Percentiles rank a stretch among this genome's conserved stretches.
Conservation (phyloP, 495 filamentous ascomycete species). For the Penicillium coprophilum region DNA sequence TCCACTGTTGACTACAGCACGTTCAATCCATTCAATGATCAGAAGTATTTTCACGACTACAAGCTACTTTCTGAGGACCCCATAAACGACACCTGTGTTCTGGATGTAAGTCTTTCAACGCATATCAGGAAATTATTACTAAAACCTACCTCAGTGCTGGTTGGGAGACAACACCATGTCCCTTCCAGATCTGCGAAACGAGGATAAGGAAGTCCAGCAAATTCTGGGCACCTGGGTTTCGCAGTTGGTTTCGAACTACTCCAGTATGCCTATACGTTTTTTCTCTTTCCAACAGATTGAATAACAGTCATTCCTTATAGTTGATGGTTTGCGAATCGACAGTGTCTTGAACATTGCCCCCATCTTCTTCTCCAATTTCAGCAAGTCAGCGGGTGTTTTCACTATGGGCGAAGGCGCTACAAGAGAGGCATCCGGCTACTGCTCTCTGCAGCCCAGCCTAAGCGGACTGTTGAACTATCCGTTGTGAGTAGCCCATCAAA, state of each 20-base stretch:
- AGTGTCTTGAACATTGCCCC: constrained; percentile 65
- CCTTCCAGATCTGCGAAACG: constrained; percentile 65
- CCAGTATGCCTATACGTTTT: constrained; percentile 27
- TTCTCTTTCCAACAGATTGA: constrained; percentile 4
- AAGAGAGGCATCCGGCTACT: constrained; percentile 56
- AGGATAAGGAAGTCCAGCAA: constrained; percentile 50
- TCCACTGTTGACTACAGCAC: constrained; percentile 52
- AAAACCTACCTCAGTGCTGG: constrained; percentile 53
- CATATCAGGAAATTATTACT: constrained; percentile 7
- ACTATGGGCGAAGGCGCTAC: constrained; percentile 63
- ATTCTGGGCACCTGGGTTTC: constrained; percentile 61
- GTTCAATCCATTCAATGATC: constrained; percentile 58
- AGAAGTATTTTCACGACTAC: constrained; percentile 54
- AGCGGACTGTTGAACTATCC: constrained; percentile 64
- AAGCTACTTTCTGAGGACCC: constrained; percentile 61
- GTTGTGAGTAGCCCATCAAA: constrained; percentile 45
- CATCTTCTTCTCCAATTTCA: constrained; percentile 61
- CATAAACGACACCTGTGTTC: constrained; percentile 30
- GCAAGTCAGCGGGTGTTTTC: constrained; percentile 60
- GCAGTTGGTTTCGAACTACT: constrained; percentile 59
- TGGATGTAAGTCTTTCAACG: constrained; percentile 14
- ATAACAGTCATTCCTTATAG: constrained; percentile 16
- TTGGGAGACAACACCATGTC: constrained; percentile 55
- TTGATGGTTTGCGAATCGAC: constrained; percentile 73
- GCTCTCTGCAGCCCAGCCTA: constrained; percentile 55